These are phyloP conservation scores for Rhododendron simsii DNA, from an alignment of 148 eudicot species.

Conservation along the genomic window DNA sequence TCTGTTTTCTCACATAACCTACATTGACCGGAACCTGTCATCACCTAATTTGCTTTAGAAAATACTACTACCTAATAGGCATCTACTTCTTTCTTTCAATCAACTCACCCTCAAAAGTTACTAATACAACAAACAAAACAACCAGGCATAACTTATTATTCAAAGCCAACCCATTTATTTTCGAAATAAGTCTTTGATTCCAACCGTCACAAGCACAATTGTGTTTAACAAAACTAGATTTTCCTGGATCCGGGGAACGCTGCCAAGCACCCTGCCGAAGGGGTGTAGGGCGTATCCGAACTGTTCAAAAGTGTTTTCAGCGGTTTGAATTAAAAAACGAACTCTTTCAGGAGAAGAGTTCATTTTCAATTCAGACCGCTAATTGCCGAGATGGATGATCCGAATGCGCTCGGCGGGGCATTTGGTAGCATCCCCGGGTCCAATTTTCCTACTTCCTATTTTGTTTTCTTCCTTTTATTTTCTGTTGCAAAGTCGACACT, in stretches of 20 bases:
- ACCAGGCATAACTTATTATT: too few species aligned
- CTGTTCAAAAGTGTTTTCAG: too few species aligned
- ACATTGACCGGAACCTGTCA: not conserved
- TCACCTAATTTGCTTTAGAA: not conserved
- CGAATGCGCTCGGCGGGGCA: too few species aligned
- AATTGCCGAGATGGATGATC: too few species aligned
- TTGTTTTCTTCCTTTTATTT: not conserved
- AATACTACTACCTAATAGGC: not conserved
- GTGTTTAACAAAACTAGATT: not conserved
- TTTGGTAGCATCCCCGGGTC: too few species aligned
- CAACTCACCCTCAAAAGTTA: not conserved
- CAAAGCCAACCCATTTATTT: not conserved
- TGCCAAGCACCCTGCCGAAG: too few species aligned
- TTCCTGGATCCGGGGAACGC: not conserved
- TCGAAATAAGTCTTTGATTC: not conserved
- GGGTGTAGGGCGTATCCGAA: too few species aligned
- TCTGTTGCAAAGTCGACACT: not conserved
- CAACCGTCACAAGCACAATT: too few species aligned
- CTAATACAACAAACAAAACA: not conserved
- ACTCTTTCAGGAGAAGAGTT: too few species aligned
- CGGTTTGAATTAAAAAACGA: too few species aligned
- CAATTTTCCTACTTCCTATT: not conserved
- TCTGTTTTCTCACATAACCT: not conserved
- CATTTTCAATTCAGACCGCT: too few species aligned
- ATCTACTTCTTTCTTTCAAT: not conserved